Base-by-base conservation (phyloP, 2,329 filamentous ascomycete species). In the Trichoderma atroviride region DNA sequence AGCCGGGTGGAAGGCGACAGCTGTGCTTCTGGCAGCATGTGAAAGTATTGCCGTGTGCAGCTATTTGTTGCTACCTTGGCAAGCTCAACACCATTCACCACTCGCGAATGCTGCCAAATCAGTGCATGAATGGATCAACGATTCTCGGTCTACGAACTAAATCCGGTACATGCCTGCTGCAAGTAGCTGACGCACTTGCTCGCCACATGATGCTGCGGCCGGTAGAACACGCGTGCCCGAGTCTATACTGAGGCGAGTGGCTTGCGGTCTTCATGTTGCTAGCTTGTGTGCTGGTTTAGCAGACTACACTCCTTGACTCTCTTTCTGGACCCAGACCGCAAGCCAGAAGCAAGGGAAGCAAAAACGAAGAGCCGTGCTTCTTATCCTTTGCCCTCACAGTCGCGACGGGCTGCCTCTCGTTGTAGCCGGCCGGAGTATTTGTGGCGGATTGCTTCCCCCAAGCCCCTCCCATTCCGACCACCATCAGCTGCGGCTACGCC, bases 141-240 rank as follows among this genome's bases (percentile, higher is more conserved):
- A 10, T 33, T 35, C 16, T 31, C 29, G 27, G 27, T 57, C 55
- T 57, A 57, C 47, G 47, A 22, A 10, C n/a, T 50, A 50, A 50
- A 50, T 50, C 47, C 47, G 47, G 47, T 55, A 6, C 22, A 50
- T 55, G 47, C 31, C 33, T 53, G 29, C 19, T 33, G 29, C 52
- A n/a, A 55, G 37, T 55, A 50, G 63, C 63, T 66, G 63, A 66
- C 37, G 53, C 52, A 13, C 37, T 47, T 16, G 40, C 40, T 50
- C 40, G 27, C 63, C 63, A 35, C 53, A 58, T 50, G 63, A 50
- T 66, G 63, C 53, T 35, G 47, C 53, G 63, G 53, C 29, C 27
- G 35, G 14, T 19, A 7, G 35, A 61, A 40, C 47, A 22, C 50
- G 47, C 61, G 40, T 37, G 27, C 47, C 50, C 22, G 24, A 33